Base-by-base conservation (phyloP, 2,329 filamentous ascomycete genomes). In the Penicillium sclerotigenum region DNA sequence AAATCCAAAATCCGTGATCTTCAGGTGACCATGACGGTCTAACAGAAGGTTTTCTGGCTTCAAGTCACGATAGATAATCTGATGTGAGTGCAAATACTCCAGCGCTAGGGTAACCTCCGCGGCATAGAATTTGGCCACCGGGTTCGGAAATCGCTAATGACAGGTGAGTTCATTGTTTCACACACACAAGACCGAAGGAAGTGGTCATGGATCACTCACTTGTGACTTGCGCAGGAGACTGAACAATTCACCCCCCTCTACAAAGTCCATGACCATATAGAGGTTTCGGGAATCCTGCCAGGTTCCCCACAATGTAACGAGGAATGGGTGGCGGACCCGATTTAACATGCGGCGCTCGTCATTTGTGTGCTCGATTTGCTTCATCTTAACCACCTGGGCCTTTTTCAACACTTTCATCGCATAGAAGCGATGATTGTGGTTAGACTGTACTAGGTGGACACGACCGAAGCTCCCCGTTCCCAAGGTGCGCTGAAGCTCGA, bases 221-320 rank as follows among this genome's bases (percentile, higher is more conserved):
- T 81, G 87, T 56, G 93, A 97, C 77, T 99, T 97, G 67, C 94
- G 84, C 67, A 99, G 80, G 68, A 99, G 77, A 65, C 93, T 97
- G 75, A 99, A 99, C 52, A 99, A 81, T 80, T 99, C 94, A 69
- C 94, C 94, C 65, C 94, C 94, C 77, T 99, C 94, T 52, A 99
- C 93, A 79, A 99, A 99, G 75, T 99, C 94, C 94, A 99, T 99
- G 68, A 99, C 94, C 94, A 99, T 99, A 83, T 99, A 99, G 34
- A 99, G 80, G 73, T 97, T 97, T 77, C 87, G 91, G 48, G 87
- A 84, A 70, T 99, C 94, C 73, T 97, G 93, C 75, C 97, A 99
- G 10, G 94, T 99, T 56, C 94, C 94, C 94, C 94, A 99, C 38
- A 99, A 81, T 1, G 94, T 99, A 72, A 99, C 94, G 61, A 99